Conservation (phyloP, 495 filamentous ascomycete genomes). For the Aspergillus cavernicola region DNA sequence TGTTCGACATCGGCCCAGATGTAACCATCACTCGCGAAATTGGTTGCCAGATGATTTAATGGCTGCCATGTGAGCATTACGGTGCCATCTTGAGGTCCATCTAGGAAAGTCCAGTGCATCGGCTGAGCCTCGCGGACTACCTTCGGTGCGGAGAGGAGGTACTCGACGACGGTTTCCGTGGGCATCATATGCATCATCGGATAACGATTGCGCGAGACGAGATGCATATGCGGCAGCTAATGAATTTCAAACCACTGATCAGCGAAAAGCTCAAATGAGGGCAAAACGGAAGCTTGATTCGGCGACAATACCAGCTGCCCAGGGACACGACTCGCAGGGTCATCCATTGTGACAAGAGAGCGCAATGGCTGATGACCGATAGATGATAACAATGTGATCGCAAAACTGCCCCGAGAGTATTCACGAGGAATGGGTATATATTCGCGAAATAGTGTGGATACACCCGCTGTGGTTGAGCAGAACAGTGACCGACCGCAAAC, state of each 20-base stretch:
- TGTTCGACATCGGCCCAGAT: slow-evolving; percentile 81
- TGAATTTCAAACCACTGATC: neutral
- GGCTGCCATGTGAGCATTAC: slow-evolving; percentile 88
- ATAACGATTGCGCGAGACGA: slow-evolving; percentile 73
- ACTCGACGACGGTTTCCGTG: slow-evolving; percentile 67
- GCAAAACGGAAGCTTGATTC: neutral
- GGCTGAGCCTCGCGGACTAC: slow-evolving; percentile 70
- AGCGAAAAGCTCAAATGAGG: slow-evolving; percentile 9
- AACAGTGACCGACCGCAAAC: slow-evolving; percentile 19
- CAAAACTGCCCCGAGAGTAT: neutral
- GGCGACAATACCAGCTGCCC: slow-evolving; percentile 50
- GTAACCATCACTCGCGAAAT: slow-evolving; percentile 86
- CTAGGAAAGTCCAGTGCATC: slow-evolving; percentile 89
- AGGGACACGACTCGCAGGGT: slow-evolving; percentile 62
- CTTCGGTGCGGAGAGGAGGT: slow-evolving; percentile 73
- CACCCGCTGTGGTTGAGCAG: slow-evolving; percentile 11
- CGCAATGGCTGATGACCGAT: slow-evolving; percentile 6
- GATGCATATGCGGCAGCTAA: slow-evolving; percentile 82
- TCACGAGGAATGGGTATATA: slow-evolving; percentile 10
- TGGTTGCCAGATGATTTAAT: slow-evolving; percentile 55
- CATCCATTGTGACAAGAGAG: slow-evolving; percentile 49
- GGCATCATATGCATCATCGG: slow-evolving; percentile 62
- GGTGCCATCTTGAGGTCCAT: slow-evolving; percentile 73
- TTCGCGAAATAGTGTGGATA: slow-evolving; percentile 10
- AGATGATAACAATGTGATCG: slow-evolving; percentile 15